Conservation (phyloP, 768 basidiomycete species). For the Russula brevipes region DNA sequence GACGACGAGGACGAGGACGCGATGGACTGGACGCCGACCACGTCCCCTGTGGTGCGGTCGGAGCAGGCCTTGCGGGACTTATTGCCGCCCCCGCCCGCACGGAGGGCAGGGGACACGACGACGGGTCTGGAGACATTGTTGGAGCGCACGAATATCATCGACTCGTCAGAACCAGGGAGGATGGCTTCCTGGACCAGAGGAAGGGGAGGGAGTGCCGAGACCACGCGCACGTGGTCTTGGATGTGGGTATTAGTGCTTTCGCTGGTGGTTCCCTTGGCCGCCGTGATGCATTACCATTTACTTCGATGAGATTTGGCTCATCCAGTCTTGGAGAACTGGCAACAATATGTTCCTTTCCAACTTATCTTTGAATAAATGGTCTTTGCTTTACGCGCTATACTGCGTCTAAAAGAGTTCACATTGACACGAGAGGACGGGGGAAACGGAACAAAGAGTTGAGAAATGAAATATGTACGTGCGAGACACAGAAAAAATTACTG, state of each 20-base stretch:
- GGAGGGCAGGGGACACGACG: conserved; percentile 4
- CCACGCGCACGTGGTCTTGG: conserved; percentile 6
- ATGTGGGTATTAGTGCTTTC: conserved; percentile 14
- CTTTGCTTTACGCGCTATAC: not conserved
- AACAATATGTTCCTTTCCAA: not conserved
- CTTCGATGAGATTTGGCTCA: not conserved
- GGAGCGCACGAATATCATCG: conserved; percentile 22
- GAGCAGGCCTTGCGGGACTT: not conserved
- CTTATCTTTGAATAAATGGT: not conserved
- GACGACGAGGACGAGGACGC: conserved; percentile 34
- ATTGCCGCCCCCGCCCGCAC: not conserved
- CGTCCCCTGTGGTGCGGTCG: not conserved
- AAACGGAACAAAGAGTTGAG: not conserved
- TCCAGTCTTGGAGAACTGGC: not conserved
- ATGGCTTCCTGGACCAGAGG: not conserved
- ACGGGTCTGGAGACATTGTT: conserved; percentile 24
- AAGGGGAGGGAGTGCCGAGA: not conserved
- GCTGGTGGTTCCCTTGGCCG: conserved; percentile 7
- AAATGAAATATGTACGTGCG: conserved; percentile 7
- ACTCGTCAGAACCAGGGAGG: not conserved
- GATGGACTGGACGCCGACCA: conserved; percentile 69
- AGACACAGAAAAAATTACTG: conserved; percentile 13
- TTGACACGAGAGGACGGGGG: not conserved
- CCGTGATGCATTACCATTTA: conserved; percentile 11
- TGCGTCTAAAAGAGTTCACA: not conserved